Evolutionary conservation across 1,284 basidiomycete species (phyloP), one percentile per base, ranked within the genome.

Genomic region (Marasmius tenuissimus): DNA sequence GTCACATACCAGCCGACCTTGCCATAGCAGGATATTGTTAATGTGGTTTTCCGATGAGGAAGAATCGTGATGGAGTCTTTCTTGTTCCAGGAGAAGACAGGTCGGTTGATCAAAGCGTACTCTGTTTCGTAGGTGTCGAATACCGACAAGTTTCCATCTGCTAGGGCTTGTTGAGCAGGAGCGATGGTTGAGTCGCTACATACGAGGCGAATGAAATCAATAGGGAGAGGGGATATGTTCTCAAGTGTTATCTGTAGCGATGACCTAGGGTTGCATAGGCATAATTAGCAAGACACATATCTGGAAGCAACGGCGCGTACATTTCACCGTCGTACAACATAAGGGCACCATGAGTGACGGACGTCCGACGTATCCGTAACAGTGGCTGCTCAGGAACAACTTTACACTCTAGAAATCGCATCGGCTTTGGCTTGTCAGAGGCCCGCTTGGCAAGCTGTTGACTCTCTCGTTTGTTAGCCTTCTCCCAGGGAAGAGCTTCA

Each of bases 291-390:
- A 58, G 71, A 61, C 60, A n/a, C 20, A 7, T 20, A 66, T 11
- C 9, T 4, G 34, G 49, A 39, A 60, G 53, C 20, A 61, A 56
- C n/a, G 12, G 38, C n/a, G 55, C 11, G 18, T 51, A 94, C 92
- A 77, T 87, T 79, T 99, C 97, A 49, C 97, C 97, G 59, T 97
- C 87, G 70, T 95, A 97, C 58, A 99, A 78, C 91, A 97, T 96
- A 34, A 98, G 79, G 0, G 94, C 93, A 2, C 94, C 94, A 69
- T 97, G 93, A 0, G 89, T 94, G 16, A 97, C 78, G 6, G 92
- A 93, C n/a, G 90, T 92, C 71, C 93, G 83, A 64, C 93, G 84
- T 69, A 97, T 91, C 60, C 92, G 85, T 58, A 98, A 76, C 37
- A 94, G 74, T 4, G 97, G 97, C 70, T 96, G 93, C 66, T 94